Evolutionary conservation across 257 asterid species (phyloP), one percentile per base, ranked within the genome.

Genomic region (Scutellaria galericulata): DNA sequence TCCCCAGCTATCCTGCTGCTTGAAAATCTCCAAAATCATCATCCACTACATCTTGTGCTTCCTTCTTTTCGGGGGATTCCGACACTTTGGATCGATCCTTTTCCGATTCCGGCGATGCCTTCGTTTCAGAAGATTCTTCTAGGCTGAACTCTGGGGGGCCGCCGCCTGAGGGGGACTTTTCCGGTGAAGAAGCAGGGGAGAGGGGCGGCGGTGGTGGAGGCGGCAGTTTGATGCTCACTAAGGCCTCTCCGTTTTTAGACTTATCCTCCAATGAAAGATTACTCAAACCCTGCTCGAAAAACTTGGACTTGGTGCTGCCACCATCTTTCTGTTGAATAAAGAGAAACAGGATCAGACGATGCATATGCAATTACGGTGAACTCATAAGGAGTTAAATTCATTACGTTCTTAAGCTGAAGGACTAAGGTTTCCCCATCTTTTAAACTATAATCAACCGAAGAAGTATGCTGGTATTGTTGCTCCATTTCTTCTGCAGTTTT

Each of bases 401-500:
- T 80, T 81, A 92, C 99, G 71, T 81, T 90, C 78, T 90, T 95
- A 41, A 95, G 73, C 81, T 95, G 96, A 75, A 95, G 97, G 68
- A 88, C 91, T 48, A 95, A 72, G 58, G 98, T 92, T 77, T 92
- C 97, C 76, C 99, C 99, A 24, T 95, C 99, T 85, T 95, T 95
- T 58, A 95, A 78, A 77, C 98, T 95, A 77, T 95, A 95, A 82
- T 95, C 99, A 68, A 85, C 85, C 56, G 97, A 88, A 53, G 94
- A 86, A 64, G 87, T 82, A 9, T 87, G 82, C 83, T 88, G 97
- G 90, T 77, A 82, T 71, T 90, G 96, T 64, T 92, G 94, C 81
- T 95, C 99, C 99, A 95, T 95, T 79, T 95, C 99, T 83, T 92
- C 97, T 35, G 99, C 99, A 46, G 93, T 81, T 84, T 87, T 95